Percentiles rank a stretch among this genome's conserved stretches.
These are phyloP conservation scores for Hericium erinaceus DNA, from an alignment of 768 basidiomycete species.

Conservation along the genomic window DNA sequence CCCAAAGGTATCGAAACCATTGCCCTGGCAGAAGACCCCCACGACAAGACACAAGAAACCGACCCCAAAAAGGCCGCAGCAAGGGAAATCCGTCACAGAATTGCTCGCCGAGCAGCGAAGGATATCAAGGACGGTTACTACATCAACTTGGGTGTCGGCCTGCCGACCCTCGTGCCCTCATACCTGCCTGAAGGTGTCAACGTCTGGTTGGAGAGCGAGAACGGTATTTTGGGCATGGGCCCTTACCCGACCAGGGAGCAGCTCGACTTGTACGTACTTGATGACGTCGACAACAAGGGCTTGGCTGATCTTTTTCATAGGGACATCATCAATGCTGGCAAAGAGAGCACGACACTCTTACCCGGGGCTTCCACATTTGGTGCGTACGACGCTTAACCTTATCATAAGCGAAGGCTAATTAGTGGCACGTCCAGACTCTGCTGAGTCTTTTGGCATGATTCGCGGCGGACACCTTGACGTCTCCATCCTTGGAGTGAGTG, in stretches of 20 bases:
- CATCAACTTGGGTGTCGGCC: constrained; percentile 81
- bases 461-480: constrained; percentile 91
- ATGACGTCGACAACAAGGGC: neutral
- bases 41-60: constrained; percentile 4
- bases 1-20: constrained; percentile 72
- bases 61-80: constrained; percentile 16
- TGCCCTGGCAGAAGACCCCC: constrained; percentile 31
- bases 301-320: constrained; percentile 24
- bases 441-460: constrained; percentile 94
- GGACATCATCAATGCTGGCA: constrained; percentile 88
- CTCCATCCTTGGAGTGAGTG: constrained; percentile 76
- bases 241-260: constrained; percentile 74
- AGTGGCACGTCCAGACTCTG: constrained; percentile 45
- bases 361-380: constrained; percentile 80
- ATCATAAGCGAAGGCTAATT: neutral
- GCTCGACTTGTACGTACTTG: constrained; percentile 57
- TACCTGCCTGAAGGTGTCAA: constrained; percentile 61
- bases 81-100: constrained; percentile 39
- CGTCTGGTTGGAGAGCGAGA: constrained; percentile 85
- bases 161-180: constrained; percentile 82
- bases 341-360: constrained; percentile 84
- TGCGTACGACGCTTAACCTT: neutral
- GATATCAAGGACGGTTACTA: constrained; percentile 82
- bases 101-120: constrained; percentile 77
- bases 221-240: constrained; percentile 80